Percentiles rank a stretch among this genome's conserved stretches.
Evolutionary conservation across 2,329 filamentous ascomycete genomes (phyloP).

Genomic region (Xylaria sp.): DNA sequence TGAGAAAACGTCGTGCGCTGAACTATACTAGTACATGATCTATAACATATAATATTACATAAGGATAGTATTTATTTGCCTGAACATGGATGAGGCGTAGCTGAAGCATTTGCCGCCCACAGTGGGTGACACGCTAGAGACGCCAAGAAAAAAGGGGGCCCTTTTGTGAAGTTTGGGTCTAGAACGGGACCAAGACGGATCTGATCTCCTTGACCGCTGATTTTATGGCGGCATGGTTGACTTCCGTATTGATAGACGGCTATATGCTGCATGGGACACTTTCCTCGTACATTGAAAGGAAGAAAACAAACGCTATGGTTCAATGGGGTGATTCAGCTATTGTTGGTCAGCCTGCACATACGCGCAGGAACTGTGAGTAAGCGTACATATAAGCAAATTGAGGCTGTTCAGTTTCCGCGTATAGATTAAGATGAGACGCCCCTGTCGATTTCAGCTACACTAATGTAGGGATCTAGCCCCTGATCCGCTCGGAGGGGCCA

Average conservation of each 20-base stretch:
- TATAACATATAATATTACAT: background rate
- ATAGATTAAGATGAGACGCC: constrained; percentile 4
- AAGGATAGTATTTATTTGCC: background rate
- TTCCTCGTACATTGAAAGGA: background rate
- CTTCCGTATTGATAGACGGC: background rate
- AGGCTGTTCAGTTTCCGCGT: background rate
- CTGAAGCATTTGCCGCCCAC: constrained; percentile 23
- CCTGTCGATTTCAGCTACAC: constrained; percentile 8
- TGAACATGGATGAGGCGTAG: constrained; percentile 19
- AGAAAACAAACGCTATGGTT: background rate
- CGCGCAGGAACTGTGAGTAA: too few relatives aligned
- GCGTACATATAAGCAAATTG: background rate
- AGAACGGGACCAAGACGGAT: constrained; percentile 2
- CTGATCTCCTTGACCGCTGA: constrained; percentile 10
- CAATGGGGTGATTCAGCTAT: background rate
- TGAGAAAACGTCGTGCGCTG: background rate
- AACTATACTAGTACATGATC: background rate
- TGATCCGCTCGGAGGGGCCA: constrained; percentile 21
- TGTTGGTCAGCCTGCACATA: too few relatives aligned
- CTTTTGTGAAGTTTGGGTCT: background rate
- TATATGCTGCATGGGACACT: background rate
- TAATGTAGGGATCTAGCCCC: constrained; percentile 4
- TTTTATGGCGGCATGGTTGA: too few relatives aligned
- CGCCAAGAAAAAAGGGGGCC: constrained; percentile 13
- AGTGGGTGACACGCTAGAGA: background rate